A percentile compares a stretch with the other conserved stretches of the same genome.
Conservation (phyloP, 1,139 yeast species). For the Taphrina betulina region DNA sequence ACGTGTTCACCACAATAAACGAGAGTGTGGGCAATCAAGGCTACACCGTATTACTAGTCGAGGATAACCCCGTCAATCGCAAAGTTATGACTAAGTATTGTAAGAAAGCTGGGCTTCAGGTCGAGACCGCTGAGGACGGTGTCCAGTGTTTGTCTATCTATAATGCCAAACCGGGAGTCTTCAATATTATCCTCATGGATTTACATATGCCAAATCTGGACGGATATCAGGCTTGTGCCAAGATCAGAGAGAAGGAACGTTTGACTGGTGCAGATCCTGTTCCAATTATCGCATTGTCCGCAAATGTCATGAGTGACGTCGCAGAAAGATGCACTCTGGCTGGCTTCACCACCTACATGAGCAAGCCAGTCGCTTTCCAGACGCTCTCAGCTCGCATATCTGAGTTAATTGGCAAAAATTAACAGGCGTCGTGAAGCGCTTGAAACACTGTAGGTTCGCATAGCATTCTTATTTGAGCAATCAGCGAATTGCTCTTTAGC, state of each 20-base stretch:
- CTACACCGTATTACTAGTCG: conserved; percentile 74
- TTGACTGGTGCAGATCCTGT: conserved; percentile 2
- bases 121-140: conserved; percentile 83
- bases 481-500: too few species aligned
- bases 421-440: too few species aligned
- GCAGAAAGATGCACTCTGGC: conserved; percentile 76
- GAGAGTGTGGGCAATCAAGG: conserved; percentile 22
- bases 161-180: conserved; percentile 46
- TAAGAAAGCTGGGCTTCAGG: conserved; percentile 67
- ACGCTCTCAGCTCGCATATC: conserved; percentile 19
- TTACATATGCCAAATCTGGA: conserved; percentile 35
- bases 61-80: conserved; percentile 87
- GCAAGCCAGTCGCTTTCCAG: conserved; percentile 58
- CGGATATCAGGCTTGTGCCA: conserved; percentile 34
- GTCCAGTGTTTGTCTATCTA: conserved; percentile 68
- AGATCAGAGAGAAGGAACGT: conserved; percentile 57
- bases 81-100: conserved; percentile 87
- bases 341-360: conserved; percentile 87
- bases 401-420: conserved; percentile 6
- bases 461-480: too few species aligned
- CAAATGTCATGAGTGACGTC: conserved; percentile 90
- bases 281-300: conserved; percentile 81
- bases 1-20: conserved; percentile 23
- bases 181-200: conserved; percentile 51
- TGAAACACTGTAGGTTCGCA: too few species aligned